Conservation (phyloP, 2,329 filamentous ascomycete species). For the Trichoderma guizhouense region DNA sequence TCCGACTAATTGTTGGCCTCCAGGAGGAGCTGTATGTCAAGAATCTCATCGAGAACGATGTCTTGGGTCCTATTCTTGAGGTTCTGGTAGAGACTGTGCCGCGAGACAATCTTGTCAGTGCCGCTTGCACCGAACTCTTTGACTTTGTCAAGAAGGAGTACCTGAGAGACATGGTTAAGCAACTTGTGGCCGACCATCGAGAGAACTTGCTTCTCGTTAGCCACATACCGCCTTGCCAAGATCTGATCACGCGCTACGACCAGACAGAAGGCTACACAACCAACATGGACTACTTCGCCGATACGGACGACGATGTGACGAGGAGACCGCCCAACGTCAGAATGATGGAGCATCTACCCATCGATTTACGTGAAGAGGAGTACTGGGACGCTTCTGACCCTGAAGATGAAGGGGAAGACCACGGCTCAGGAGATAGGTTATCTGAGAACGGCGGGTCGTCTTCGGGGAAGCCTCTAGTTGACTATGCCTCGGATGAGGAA, state of each 20-base stretch:
- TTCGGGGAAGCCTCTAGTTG: slow-evolving; percentile 69
- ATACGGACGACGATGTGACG: slow-evolving; percentile 60
- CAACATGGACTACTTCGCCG: slow-evolving; percentile 68
- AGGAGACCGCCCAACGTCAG: slow-evolving; percentile 49
- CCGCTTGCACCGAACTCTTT: slow-evolving; percentile 90
- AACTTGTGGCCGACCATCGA: slow-evolving; percentile 80
- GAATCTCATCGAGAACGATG: slow-evolving; percentile 75
- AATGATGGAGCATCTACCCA: slow-evolving; percentile 66
- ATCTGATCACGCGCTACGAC: slow-evolving; percentile 73
- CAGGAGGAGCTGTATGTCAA: slow-evolving; percentile 90
- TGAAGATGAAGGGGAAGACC: slow-evolving; percentile 64
- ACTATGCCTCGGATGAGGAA: slow-evolving; percentile 93
- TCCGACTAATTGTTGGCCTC: slow-evolving; percentile 78
- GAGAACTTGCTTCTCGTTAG: slow-evolving; percentile 72
- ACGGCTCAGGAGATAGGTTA: slow-evolving; percentile 30
- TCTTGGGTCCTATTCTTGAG: slow-evolving; percentile 80
- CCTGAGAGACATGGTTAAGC: slow-evolving; percentile 75
- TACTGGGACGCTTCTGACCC: slow-evolving; percentile 93
- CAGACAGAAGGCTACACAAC: slow-evolving; percentile 66
- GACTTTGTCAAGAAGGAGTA: slow-evolving; percentile 82
- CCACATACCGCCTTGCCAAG: slow-evolving; percentile 81
- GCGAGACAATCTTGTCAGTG: slow-evolving; percentile 88
- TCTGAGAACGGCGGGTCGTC: slow-evolving; percentile 61
- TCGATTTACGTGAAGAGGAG: slow-evolving; percentile 83
- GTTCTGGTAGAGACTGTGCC: slow-evolving; percentile 83